Evolutionary conservation across 78 protist species (phyloP).

Genomic region (Pirum gemmata): DNA sequence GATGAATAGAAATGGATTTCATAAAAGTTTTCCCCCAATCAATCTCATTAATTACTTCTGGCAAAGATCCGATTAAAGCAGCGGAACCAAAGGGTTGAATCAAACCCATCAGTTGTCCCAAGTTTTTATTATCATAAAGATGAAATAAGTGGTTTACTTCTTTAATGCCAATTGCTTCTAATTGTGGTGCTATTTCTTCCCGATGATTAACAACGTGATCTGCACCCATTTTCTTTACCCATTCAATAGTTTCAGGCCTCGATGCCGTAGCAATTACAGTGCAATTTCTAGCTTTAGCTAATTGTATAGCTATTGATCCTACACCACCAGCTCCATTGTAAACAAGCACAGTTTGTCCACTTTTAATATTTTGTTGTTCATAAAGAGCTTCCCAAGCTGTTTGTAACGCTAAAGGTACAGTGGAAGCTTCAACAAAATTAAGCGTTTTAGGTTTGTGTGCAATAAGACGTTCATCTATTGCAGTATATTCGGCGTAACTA

Average conservation of each 20-base stretch:
- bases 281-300: neutral
- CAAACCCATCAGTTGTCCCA: neutral
- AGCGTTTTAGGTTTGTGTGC: neutral
- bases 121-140: neutral
- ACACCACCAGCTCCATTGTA: conserved; percentile 3
- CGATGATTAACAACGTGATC: conserved; percentile 9
- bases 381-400: neutral
- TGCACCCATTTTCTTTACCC: neutral
- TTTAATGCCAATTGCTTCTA: neutral
- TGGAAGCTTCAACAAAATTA: neutral
- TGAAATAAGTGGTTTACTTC: neutral
- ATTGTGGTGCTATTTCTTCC: neutral
- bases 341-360: neutral
- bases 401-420: neutral
- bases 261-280: conserved; percentile 18
- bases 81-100: neutral
- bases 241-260: neutral
- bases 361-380: neutral
- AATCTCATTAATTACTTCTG: neutral
- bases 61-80: neutral
- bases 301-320: conserved; percentile 14
- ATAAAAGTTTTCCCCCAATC: neutral
- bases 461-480: neutral
- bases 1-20: neutral
- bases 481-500: conserved; percentile 9